Conservation (phyloP, 2,329 filamentous ascomycete genomes). For the Dothideomycetes sp. region DNA sequence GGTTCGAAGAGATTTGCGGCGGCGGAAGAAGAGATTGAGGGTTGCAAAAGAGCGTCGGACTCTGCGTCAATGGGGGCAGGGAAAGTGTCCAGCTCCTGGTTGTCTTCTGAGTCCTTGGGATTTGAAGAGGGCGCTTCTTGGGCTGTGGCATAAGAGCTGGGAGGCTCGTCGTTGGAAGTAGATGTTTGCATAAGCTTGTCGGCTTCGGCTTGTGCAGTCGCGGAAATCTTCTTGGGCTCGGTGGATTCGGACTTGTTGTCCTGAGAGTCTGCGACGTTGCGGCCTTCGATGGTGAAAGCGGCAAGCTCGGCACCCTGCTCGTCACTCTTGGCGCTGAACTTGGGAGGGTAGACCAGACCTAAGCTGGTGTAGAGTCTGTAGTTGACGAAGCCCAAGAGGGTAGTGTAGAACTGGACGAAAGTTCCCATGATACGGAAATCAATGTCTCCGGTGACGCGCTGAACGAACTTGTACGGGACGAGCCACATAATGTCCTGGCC, state of each 20-base stretch:
- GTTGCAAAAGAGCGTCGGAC: slow-evolving; percentile 79
- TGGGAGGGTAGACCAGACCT: slow-evolving; percentile 90
- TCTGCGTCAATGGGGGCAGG: slow-evolving; percentile 66
- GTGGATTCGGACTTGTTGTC: slow-evolving; percentile 19
- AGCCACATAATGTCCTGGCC: slow-evolving; percentile 96
- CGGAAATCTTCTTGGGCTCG: slow-evolving; percentile 20
- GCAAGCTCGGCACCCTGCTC: slow-evolving; percentile 82
- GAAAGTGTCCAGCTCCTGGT: slow-evolving; percentile 73
- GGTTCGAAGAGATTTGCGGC: slow-evolving; percentile 72
- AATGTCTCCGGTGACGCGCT: slow-evolving; percentile 84
- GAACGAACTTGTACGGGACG: slow-evolving; percentile 96
- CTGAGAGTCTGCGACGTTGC: slow-evolving; percentile 27
- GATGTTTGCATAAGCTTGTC: slow-evolving; percentile 32
- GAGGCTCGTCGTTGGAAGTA: slow-evolving; percentile 12
- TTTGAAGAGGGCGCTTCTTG: slow-evolving; percentile 34
- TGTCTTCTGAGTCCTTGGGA: slow-evolving; percentile 29
- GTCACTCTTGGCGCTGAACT: slow-evolving; percentile 79
- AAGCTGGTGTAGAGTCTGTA: slow-evolving; percentile 86
- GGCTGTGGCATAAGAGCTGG: slow-evolving; percentile 17
- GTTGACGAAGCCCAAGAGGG: slow-evolving; percentile 89
- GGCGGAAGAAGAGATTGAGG: slow-evolving; percentile 52
- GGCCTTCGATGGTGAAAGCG: slow-evolving; percentile 83
- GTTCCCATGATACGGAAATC: slow-evolving; percentile 99
- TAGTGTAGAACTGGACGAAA: slow-evolving; percentile 98
- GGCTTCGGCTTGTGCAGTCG: slow-evolving; percentile 40